Evolutionary conservation across 2,329 filamentous ascomycete species (phyloP).

Genomic region (Fusarium ambrosium): DNA sequence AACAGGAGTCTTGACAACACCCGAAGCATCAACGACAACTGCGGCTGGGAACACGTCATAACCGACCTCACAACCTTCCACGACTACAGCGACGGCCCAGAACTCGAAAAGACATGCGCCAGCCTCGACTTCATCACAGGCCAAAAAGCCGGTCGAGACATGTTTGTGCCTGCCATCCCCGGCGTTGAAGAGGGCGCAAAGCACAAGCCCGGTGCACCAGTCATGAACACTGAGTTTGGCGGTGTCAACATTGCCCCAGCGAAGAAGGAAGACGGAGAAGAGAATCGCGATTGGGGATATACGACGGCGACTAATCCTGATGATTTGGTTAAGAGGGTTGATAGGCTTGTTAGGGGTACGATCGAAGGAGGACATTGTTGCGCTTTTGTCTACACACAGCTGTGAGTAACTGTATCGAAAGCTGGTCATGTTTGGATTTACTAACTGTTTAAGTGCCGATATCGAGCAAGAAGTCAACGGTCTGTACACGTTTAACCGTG

Average conservation of each 20-base stretch:
- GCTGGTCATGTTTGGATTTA: not conserved
- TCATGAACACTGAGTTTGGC: conserved; percentile 77
- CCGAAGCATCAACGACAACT: conserved; percentile 78
- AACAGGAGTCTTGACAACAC: conserved; percentile 68
- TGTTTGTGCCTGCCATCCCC: conserved; percentile 66
- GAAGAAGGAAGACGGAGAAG: conserved; percentile 51
- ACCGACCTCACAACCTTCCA: conserved; percentile 77
- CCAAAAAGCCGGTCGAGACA: conserved; percentile 63
- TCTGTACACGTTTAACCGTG: conserved; percentile 72
- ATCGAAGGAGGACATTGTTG: conserved; percentile 69
- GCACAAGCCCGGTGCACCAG: conserved; percentile 68
- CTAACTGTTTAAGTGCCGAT: conserved; percentile 57
- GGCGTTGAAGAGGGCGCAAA: conserved; percentile 60
- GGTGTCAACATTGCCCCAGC: conserved; percentile 74
- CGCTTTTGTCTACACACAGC: conserved; percentile 76
- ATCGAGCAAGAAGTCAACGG: conserved; percentile 80
- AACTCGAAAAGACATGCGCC: conserved; percentile 67
- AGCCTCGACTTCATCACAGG: conserved; percentile 67
- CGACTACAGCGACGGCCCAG: conserved; percentile 72
- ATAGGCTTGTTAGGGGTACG: conserved; percentile 70
- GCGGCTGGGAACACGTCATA: conserved; percentile 77
- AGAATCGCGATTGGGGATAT: conserved; percentile 74
- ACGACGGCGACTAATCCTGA: conserved; percentile 73
- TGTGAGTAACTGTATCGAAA: conserved; percentile 58
- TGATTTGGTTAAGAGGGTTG: conserved; percentile 70